phyloP scores from a whole-genome alignment of 2,329 filamentous ascomycete species.

The Phialophora expanda region DNA sequence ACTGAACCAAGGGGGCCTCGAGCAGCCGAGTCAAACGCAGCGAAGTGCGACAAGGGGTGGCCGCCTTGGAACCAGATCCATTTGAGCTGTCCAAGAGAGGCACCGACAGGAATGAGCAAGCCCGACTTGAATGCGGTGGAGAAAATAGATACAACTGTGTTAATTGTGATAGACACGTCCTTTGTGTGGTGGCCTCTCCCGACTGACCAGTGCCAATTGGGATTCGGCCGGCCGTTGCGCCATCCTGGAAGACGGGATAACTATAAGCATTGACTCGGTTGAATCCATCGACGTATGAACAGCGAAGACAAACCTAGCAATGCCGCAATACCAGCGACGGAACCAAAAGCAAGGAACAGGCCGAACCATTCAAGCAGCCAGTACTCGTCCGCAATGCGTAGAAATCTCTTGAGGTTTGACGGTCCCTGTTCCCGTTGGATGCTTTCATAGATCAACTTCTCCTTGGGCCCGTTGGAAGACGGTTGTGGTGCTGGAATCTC shows the following conservation, averaged over 20 bases:
- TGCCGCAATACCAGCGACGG: background rate
- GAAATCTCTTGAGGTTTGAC: background rate
- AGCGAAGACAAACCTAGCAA: background rate
- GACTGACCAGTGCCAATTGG: background rate
- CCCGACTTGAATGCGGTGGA: conserved; percentile 40
- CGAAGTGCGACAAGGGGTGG: conserved; percentile 22
- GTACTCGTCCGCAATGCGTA: background rate
- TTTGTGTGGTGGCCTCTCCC: background rate
- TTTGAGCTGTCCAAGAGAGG: conserved; percentile 40
- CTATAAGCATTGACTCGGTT: background rate
- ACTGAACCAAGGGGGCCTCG: conserved; percentile 42
- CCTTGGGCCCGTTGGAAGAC: background rate
- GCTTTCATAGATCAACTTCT: background rate
- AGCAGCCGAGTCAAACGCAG: conserved; percentile 42
- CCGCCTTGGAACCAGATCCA: conserved; percentile 6
- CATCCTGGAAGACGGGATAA: background rate
- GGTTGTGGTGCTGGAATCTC: background rate
- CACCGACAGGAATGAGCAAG: conserved; percentile 38
- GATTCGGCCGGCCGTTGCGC: background rate
- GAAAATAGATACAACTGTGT: conserved; percentile 22
- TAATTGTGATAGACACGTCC: background rate
- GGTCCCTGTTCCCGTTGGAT: background rate
- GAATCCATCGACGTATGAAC: background rate
- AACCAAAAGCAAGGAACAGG: background rate
- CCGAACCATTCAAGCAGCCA: background rate